Evolutionary conservation across 257 asterid species (phyloP), one percentile per base, ranked within the genome.

Genomic region (Ilex asprella): DNA sequence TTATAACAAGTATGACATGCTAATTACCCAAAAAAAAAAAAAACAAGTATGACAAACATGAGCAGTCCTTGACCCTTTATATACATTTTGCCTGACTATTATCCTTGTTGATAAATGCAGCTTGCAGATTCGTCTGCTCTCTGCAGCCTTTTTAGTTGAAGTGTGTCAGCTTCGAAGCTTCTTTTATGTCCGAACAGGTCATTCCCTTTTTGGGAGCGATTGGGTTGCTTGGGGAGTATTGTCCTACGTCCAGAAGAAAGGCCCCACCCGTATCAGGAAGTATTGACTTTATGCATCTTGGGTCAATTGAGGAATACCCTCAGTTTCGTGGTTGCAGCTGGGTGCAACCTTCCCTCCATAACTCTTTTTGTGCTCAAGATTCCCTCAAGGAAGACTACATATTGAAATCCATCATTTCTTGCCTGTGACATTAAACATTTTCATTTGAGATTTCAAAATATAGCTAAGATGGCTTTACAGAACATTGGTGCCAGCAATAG

Each of bases 401-500:
- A 27, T 39, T 62, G 64, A 16, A 54, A 54, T 31, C 55, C 44
- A 50, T 10, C 61, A 27, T 64, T 31, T 56, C 46, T 47, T 32
- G 56, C 60, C 69, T 78, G 75, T 78, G 75, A 73, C 57, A 60
- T 31, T 43, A 21, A 59, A n/a, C 39, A 58, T 63, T 31, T 30
- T 55, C 58, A 27, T 31, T 2, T 44, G 50, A 55, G 55, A 7
- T 52, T 6, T 41, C 49, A 57, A 21, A 21, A 39, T 12, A 52
- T 56, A 61, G 21, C 47, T 51, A 74, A 75, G 30, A 87, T 87
- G 96, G 96, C 94, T 67, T 75, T 87, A 84, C 91, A 69, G 56
- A 87, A 85, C 71, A 87, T 87, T 70, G 96, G 96, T 64, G 96
- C 91, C 16, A 86, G 91, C 55, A 87, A 87, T 88, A 81, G 83